phyloP scores from a whole-genome alignment of 257 asterid genomes.

The Solanum tarijense region DNA sequence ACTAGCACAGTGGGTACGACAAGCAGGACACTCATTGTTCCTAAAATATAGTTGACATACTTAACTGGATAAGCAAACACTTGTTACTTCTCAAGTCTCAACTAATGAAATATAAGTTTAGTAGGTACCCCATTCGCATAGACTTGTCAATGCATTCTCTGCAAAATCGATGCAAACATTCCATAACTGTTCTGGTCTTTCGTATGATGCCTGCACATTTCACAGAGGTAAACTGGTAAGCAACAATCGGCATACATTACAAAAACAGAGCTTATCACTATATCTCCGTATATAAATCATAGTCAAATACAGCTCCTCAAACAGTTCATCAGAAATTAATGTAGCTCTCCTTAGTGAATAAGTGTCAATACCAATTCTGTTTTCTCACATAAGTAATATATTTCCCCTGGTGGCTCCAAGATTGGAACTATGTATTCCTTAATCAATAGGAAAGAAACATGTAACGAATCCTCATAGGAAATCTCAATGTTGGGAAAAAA shows the following conservation, averaged over 20 bases:
- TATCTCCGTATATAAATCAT: neutral
- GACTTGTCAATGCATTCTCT: slow-evolving; percentile 99
- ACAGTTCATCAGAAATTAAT: neutral
- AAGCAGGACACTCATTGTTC: slow-evolving; percentile 98
- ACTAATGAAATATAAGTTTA: neutral
- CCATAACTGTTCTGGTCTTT: slow-evolving; percentile 99
- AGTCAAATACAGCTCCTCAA: neutral
- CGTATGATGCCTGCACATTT: slow-evolving; percentile 67
- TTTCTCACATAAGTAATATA: neutral
- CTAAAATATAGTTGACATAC: slow-evolving; percentile 29
- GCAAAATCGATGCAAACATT: slow-evolving; percentile 98
- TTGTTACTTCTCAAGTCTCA: neutral
- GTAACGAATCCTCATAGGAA: neutral
- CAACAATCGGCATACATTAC: neutral
- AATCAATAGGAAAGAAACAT: neutral
- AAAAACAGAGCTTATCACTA: neutral
- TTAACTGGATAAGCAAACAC: neutral
- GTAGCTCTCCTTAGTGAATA: neutral
- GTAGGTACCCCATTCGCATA: slow-evolving; percentile 87
- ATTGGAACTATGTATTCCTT: neutral
- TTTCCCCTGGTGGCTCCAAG: neutral
- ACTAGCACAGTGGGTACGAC: slow-evolving; percentile 99
- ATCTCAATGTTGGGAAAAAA: neutral
- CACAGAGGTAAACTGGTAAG: slow-evolving; percentile 9
- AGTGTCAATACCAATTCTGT: neutral